These are phyloP conservation scores for Blastocystis sp. DNA, from an alignment of 352 stramenopile genomes.

Conservation along the genomic window DNA sequence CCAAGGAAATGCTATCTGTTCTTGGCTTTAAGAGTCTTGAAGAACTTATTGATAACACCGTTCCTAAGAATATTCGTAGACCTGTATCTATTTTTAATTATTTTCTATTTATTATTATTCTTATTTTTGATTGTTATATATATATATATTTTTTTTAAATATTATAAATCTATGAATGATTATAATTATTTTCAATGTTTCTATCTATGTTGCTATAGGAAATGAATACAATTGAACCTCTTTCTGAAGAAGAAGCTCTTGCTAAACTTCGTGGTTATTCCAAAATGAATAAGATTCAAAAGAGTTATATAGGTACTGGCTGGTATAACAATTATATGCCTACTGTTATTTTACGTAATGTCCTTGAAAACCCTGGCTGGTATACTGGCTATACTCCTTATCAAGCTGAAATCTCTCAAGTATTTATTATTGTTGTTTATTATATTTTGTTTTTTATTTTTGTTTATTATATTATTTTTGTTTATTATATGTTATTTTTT, in stretches of 20 bases:
- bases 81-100: background rate
- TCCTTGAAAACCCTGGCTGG: constrained; percentile 92
- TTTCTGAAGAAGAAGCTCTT: constrained; percentile 34
- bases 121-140: no score
- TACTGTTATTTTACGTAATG: constrained; percentile 80
- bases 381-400: constrained; percentile 91
- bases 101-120: no score
- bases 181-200: no score
- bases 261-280: constrained; percentile 51
- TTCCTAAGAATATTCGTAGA: constrained; percentile 67
- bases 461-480: no score
- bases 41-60: constrained; percentile 72
- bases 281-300: constrained; percentile 76
- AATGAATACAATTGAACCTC: constrained; percentile 47
- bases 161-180: no score
- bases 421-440: no score
- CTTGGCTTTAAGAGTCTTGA: constrained; percentile 76
- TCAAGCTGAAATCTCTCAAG: constrained; percentile 95
- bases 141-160: no score
- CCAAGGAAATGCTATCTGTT: constrained; percentile 66
- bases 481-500: no score
- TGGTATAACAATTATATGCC: constrained; percentile 88
- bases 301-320: constrained; percentile 89
- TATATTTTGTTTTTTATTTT: no score
- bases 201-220: no score